These are phyloP conservation scores for Neofusicoccum ribis DNA, from an alignment of 2,329 filamentous ascomycete genomes.

Conservation along the genomic window DNA sequence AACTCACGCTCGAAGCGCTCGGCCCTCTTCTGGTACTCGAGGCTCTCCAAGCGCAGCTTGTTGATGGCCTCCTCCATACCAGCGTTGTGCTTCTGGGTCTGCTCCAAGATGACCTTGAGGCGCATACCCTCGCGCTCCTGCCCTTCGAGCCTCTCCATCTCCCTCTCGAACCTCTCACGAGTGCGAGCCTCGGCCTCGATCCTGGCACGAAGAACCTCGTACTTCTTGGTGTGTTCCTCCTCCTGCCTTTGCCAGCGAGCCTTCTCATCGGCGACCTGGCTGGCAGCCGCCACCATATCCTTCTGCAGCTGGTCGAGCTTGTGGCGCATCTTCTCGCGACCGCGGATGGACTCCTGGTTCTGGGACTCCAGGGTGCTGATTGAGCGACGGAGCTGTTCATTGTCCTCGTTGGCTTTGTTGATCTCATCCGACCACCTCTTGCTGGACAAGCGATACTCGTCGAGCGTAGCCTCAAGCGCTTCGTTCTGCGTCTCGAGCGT, in stretches of 20 bases:
- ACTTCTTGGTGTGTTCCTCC: slow-evolving; percentile 55
- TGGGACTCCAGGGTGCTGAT: slow-evolving; percentile 74
- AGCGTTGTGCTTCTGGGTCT: slow-evolving; percentile 59
- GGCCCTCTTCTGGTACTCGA: slow-evolving; percentile 68
- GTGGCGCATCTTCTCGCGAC: slow-evolving; percentile 78
- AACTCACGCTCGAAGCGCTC: slow-evolving; percentile 77
- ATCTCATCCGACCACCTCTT: slow-evolving; percentile 61
- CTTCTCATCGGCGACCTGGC: slow-evolving; percentile 81
- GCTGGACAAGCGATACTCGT: slow-evolving; percentile 63
- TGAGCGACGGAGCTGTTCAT: slow-evolving; percentile 72
- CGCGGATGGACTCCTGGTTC: slow-evolving; percentile 79
- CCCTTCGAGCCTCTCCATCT: slow-evolving; percentile 46
- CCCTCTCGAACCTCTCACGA: slow-evolving; percentile 47
- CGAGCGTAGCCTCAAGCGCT: slow-evolving; percentile 60
- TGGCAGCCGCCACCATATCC: slow-evolving; percentile 78
- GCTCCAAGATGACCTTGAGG: slow-evolving; percentile 71
- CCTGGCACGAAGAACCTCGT: slow-evolving; percentile 56
- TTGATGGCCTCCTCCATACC: slow-evolving; percentile 63
- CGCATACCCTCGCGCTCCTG: slow-evolving; percentile 76
- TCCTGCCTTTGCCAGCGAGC: slow-evolving; percentile 71
- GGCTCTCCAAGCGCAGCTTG: slow-evolving; percentile 62
- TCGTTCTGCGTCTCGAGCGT: slow-evolving; percentile 52
- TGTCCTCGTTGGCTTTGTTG: slow-evolving; percentile 52
- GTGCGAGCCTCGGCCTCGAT: slow-evolving; percentile 48
- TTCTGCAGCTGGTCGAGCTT: slow-evolving; percentile 85